Evolutionary conservation across 192 early-diverging fungal species (phyloP), one percentile per base, ranked within the genome.

Genomic region (Coemansia interrupta): DNA sequence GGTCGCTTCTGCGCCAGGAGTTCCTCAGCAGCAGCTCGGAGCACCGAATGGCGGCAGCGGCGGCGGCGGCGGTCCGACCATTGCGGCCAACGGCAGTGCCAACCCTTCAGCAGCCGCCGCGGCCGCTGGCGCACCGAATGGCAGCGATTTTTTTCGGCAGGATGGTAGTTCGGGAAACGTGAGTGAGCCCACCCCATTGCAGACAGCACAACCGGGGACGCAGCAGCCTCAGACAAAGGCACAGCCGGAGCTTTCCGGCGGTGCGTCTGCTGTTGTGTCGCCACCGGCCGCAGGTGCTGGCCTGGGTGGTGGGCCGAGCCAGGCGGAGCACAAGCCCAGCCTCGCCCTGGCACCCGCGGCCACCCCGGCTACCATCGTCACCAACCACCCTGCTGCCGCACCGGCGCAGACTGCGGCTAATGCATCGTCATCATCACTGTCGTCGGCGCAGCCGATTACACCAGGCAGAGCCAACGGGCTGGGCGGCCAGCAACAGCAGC

Each of bases 101-200:
- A 50, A 50, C 48, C 23, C 23, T 29, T 24, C 43, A 58, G 32
- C 52, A 12, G 12, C 38, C 19, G 3, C 59, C 20, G 43, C 60
- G 19, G 36, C 41, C 11, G 32, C 58, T 41, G 38, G 12, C 12
- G 41, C 51, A 39, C 22, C 38, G 23, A 38, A 39, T 42, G 48
- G 39, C 39, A 14, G 40, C 51, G 18, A 19, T 65, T 66, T 62
- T 65, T 61, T 64, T 64, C 68, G 29, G 52, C 56, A 60, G 53
- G 61, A 68, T 60, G 63, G 60, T 47, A 63, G 63, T 49, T 59
- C 54, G 58, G 58, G 66, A 68, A 69, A 60, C 67, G 61, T 60
- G 62, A 68, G 58, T 64, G 61, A 68, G 66, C 59, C 66, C 63
- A 69, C 63, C 45, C 48, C 59, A 47, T 22, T 29, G 32, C 54